Evolutionary conservation across 139 green algal species (phyloP).

Genomic region (Volvox africanus): DNA sequence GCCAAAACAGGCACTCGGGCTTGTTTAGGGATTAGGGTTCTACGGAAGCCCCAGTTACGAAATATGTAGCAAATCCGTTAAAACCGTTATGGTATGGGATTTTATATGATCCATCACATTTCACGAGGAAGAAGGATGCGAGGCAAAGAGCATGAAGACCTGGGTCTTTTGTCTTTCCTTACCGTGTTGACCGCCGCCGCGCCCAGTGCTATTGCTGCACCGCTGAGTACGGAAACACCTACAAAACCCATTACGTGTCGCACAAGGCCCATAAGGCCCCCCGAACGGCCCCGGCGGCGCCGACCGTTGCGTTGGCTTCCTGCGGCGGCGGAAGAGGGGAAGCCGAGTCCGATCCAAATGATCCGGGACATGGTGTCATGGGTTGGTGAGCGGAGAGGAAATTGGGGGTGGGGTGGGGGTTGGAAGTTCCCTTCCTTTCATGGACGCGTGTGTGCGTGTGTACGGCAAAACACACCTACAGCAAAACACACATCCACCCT

Average conservation of each 20-base stretch:
- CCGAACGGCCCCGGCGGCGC: neutral
- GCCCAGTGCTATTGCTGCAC: conserved; percentile 33
- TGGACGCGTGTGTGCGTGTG: too few species aligned
- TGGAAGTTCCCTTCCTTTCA: too few species aligned
- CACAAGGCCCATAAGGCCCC: conserved; percentile 10
- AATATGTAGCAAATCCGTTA: too few species aligned
- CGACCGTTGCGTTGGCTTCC: neutral
- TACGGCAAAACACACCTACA: too few species aligned
- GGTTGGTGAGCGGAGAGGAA: neutral
- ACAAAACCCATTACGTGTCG: conserved; percentile 38
- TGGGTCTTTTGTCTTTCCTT: too few species aligned
- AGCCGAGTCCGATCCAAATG: neutral
- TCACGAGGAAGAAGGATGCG: neutral
- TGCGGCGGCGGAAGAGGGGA: neutral
- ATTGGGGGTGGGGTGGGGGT: neutral
- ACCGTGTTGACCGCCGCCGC: conserved; percentile 48
- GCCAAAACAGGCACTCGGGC: too few species aligned
- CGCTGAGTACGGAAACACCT: conserved; percentile 37
- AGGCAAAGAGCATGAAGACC: too few species aligned
- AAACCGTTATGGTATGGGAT: too few species aligned
- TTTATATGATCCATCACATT: neutral
- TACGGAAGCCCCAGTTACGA: too few species aligned
- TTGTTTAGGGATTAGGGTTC: too few species aligned
- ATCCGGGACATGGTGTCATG: too few species aligned
- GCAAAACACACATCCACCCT: too few species aligned